phyloP scores from a whole-genome alignment of 805 yeast species.

The Saturnispora besseyi region DNA sequence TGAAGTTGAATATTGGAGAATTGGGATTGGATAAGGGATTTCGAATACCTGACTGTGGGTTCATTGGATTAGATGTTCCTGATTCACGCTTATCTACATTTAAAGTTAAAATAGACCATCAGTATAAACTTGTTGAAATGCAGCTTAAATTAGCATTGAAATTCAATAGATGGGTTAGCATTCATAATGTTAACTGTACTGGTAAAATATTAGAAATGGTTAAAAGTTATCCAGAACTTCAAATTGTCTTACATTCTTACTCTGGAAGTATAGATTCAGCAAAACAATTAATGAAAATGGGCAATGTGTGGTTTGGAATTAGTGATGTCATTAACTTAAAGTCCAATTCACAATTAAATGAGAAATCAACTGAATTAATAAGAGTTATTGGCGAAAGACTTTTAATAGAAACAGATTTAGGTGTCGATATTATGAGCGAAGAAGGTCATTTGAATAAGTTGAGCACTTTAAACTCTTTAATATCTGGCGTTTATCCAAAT shows the following conservation, averaged over 20 bases:
- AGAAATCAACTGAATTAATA: conserved; percentile 10
- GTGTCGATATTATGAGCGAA: conserved; percentile 20
- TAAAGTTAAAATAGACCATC: conserved; percentile 60
- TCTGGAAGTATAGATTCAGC: conserved; percentile 75
- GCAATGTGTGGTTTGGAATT: conserved; percentile 30
- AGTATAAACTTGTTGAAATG: conserved; percentile 38
- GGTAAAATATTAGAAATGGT: conserved; percentile 37
- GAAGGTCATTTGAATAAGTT: background rate
- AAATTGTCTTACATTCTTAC: conserved; percentile 71
- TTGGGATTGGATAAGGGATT: conserved; percentile 82
- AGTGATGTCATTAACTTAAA: conserved; percentile 24
- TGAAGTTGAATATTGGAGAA: conserved; percentile 58
- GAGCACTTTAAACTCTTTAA: background rate
- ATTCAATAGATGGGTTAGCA: conserved; percentile 24
- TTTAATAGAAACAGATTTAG: conserved; percentile 47
- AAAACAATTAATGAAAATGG: conserved; percentile 35
- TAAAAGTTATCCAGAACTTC: conserved; percentile 30
- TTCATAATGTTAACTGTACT: conserved; percentile 82
- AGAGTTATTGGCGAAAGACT: conserved; percentile 24
- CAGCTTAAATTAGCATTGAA: conserved; percentile 48
- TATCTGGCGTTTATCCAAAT: background rate
- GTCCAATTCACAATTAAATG: conserved; percentile 4
- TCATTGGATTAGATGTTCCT: conserved; percentile 28
- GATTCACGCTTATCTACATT: conserved; percentile 22
- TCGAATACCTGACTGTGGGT: conserved; percentile 55